Percentiles rank a stretch among this genome's conserved stretches.
These are phyloP conservation scores for Mortierella sp. DNA, from an alignment of 371 early-diverging fungal species.

Conservation along the genomic window DNA sequence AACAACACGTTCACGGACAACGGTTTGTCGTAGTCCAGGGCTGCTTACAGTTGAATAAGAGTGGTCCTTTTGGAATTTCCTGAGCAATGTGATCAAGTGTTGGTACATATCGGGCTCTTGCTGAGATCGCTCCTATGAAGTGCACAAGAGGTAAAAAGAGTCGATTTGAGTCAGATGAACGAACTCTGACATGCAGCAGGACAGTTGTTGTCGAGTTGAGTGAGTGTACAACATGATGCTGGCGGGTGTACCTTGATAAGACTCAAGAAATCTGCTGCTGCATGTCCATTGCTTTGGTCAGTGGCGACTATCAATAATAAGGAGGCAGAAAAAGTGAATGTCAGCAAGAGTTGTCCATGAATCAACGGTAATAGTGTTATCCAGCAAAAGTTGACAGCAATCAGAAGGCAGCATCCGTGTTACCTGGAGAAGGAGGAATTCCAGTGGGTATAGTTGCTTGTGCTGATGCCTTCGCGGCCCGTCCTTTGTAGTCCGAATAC, in stretches of 20 bases:
- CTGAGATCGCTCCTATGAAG: constrained; percentile 40
- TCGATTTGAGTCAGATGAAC: neutral
- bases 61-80: constrained; percentile 56
- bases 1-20: too few relatives aligned
- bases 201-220: neutral
- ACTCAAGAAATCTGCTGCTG: constrained; percentile 49
- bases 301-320: neutral
- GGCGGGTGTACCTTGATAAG: constrained; percentile 43
- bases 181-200: neutral
- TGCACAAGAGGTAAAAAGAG: neutral
- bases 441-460: constrained; percentile 10
- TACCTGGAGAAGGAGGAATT: constrained; percentile 15
- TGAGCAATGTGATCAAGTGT: constrained; percentile 47
- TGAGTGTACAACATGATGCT: neutral
- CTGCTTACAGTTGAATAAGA: constrained; percentile 41
- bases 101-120: constrained; percentile 58
- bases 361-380: too few relatives aligned
- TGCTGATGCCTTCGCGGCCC: constrained; percentile 8
- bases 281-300: constrained; percentile 1
- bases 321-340: neutral
- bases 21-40: neutral
- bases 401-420: neutral
- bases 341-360: neutral
- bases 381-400: neutral
- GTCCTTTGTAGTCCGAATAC: constrained; percentile 47